These are phyloP conservation scores for Beta vulgaris DNA, from an alignment of 148 eudicot species.

Conservation along the genomic window DNA sequence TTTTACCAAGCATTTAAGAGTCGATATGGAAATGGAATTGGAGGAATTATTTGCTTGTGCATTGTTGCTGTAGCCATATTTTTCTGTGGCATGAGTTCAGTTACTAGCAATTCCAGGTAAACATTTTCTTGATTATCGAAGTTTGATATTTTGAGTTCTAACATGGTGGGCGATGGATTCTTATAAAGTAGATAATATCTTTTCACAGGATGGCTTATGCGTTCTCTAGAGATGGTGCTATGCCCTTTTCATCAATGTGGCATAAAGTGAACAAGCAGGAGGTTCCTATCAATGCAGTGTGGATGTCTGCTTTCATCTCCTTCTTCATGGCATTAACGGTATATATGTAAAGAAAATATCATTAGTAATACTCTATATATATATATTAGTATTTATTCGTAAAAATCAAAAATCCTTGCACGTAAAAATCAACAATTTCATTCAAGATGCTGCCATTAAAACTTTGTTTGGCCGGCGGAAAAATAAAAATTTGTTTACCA, in stretches of 20 bases:
- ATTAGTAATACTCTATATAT: no score
- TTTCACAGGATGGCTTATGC: conserved; percentile 84
- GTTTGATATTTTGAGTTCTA: neutral
- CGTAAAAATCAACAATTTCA: neutral
- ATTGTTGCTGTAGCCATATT: conserved; percentile 87
- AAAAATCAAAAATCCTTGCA: neutral
- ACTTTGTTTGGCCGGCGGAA: no score
- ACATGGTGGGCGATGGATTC: neutral
- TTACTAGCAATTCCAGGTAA: conserved; percentile 97
- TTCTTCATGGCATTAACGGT: conserved; percentile 97
- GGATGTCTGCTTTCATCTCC: conserved; percentile 81
- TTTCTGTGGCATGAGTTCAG: conserved; percentile 93
- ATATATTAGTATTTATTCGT: neutral
- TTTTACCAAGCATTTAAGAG: conserved; percentile 78
- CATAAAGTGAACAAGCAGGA: conserved; percentile 87
- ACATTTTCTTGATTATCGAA: neutral
- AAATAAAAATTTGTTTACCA: no score
- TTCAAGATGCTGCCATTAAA: no score
- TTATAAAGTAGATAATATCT: neutral
- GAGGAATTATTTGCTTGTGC: conserved; percentile 88
- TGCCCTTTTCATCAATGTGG: conserved; percentile 88
- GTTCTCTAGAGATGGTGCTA: conserved; percentile 97
- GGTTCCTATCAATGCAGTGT: conserved; percentile 89
- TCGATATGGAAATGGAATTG: conserved; percentile 75
- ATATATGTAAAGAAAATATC: conserved; percentile 18